phyloP scores from a whole-genome alignment of 257 asterid genomes.

The Orobanche coerulescens region DNA sequence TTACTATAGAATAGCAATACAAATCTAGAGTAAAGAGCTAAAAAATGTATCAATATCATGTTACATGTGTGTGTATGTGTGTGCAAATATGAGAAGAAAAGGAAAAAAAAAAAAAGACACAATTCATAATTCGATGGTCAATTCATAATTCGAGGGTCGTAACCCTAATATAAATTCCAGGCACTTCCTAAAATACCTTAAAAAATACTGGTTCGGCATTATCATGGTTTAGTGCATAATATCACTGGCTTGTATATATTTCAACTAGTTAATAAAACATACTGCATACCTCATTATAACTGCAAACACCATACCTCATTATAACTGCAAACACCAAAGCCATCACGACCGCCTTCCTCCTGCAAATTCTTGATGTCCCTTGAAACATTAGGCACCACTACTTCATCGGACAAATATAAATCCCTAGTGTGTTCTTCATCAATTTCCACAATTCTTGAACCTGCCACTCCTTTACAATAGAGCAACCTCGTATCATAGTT shows the following conservation, averaged over 20 bases:
- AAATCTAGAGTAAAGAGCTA: not conserved
- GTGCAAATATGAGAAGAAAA: too few relatives aligned
- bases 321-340: constrained; percentile 61
- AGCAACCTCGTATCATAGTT: constrained; percentile 82
- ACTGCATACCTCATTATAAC: too few relatives aligned
- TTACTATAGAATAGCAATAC: not conserved
- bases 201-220: too few relatives aligned
- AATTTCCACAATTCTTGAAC: constrained; percentile 62
- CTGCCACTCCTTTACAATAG: constrained; percentile 73
- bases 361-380: constrained; percentile 48
- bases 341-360: constrained; percentile 55
- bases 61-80: too few relatives aligned
- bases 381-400: constrained; percentile 59
- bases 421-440: constrained; percentile 63
- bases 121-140: too few relatives aligned
- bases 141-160: too few relatives aligned
- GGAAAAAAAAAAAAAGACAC: too few relatives aligned
- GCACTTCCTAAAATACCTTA: too few relatives aligned
- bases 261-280: not conserved
- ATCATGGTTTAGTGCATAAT: too few relatives aligned
- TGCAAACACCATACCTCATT: constrained; percentile 41
- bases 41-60: not conserved
- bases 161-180: too few relatives aligned
- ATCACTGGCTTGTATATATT: not conserved
- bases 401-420: constrained; percentile 51